These are phyloP conservation scores for Fusarium praegraminearum DNA, from an alignment of 2,329 filamentous ascomycete species.

Conservation along the genomic window DNA sequence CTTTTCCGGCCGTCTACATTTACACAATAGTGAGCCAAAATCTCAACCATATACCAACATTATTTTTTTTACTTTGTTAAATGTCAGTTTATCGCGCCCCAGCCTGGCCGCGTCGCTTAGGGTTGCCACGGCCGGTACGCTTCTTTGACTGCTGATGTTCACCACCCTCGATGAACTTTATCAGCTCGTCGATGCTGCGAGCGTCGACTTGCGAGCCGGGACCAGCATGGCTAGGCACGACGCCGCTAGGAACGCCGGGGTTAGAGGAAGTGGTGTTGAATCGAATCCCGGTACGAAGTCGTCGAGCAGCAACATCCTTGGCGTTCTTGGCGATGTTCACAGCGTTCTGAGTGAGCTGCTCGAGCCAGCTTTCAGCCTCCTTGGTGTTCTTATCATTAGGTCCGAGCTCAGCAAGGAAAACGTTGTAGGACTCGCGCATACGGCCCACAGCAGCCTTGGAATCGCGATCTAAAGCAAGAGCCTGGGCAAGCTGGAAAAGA, in stretches of 20 bases:
- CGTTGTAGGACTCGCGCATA: constrained; percentile 97
- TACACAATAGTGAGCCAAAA: constrained; percentile 37
- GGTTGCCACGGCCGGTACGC: constrained; percentile 64
- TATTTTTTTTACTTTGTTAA: constrained; percentile 29
- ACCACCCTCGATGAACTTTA: constrained; percentile 92
- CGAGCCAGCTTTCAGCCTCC: constrained; percentile 95
- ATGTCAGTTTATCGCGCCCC: constrained; percentile 34
- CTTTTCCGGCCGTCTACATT: constrained; percentile 38
- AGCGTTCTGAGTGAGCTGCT: constrained; percentile 94
- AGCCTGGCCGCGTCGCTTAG: constrained; percentile 63
- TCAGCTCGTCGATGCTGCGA: constrained; percentile 89
- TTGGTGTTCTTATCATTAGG: constrained; percentile 96
- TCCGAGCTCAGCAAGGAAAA: constrained; percentile 89
- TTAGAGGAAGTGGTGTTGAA: constrained; percentile 62
- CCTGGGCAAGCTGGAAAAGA: constrained; percentile 96
- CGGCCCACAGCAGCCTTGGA: constrained; percentile 89
- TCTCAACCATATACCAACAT: constrained; percentile 31
- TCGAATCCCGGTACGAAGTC: constrained; percentile 76
- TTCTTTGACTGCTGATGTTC: constrained; percentile 70
- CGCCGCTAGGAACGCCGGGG: constrained; percentile 46
- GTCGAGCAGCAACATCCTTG: constrained; percentile 83
- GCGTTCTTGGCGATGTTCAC: constrained; percentile 94
- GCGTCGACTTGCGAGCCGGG: constrained; percentile 69
- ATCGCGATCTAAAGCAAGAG: constrained; percentile 94
- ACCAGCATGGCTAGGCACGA: constrained; percentile 49